phyloP scores from a whole-genome alignment of 495 filamentous ascomycete species.

The Hyaloscypha bicolor region DNA sequence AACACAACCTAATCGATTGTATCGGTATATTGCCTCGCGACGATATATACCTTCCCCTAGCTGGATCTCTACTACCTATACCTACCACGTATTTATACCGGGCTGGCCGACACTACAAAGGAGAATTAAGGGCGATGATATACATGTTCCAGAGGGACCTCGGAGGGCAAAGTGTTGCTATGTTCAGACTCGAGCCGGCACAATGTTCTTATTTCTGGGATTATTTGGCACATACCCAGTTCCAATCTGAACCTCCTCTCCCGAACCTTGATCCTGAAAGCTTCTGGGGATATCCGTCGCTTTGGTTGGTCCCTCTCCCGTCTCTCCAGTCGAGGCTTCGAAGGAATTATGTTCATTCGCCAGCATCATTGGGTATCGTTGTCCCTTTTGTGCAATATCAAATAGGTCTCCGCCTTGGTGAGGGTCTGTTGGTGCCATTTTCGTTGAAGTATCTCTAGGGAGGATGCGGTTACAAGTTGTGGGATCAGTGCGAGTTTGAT shows the following conservation, averaged over 20 bases:
- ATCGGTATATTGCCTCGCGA: not conserved
- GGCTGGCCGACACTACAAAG: not conserved
- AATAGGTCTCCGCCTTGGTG: conserved; percentile 42
- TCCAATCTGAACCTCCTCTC: conserved; percentile 52
- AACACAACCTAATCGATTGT: not conserved
- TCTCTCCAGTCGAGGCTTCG: conserved; percentile 56
- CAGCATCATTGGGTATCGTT: conserved; percentile 53
- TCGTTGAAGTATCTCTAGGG: not conserved
- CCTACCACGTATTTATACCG: not conserved
- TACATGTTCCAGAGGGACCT: conserved; percentile 23
- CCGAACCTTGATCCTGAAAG: conserved; percentile 41
- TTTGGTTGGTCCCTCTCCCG: conserved; percentile 52
- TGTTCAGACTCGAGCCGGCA: not conserved
- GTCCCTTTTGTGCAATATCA: conserved; percentile 56
- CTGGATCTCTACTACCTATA: not conserved
- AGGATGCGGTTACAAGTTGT: not conserved
- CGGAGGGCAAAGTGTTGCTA: conserved; percentile 44
- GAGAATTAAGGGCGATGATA: not conserved
- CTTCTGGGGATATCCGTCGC: conserved; percentile 51
- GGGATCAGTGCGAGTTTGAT: not conserved
- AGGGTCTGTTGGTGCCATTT: conserved; percentile 22
- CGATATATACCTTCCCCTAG: not conserved
- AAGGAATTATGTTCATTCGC: conserved; percentile 53
- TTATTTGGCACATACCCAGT: conserved; percentile 38
- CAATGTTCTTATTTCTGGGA: not conserved